Evolutionary conservation across 2,329 filamentous ascomycete species (phyloP).

Genomic region (Ploettnerulaceae sp.): DNA sequence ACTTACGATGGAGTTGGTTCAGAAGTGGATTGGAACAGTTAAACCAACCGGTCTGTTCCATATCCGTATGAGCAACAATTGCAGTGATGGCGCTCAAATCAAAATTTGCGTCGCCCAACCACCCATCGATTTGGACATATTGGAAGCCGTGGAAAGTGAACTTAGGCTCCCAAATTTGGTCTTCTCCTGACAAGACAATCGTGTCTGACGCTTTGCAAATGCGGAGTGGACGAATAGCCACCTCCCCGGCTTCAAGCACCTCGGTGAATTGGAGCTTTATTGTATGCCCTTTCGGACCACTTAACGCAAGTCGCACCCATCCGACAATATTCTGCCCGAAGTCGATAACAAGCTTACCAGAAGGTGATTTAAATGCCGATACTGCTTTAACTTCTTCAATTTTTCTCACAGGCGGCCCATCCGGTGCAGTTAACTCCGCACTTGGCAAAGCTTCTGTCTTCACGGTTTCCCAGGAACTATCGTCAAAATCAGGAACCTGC

Average conservation of each 20-base stretch:
- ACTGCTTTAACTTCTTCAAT: conserved; percentile 32
- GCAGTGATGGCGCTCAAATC: conserved; percentile 13
- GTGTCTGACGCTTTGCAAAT: conserved; percentile 36
- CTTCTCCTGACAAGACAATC: conserved; percentile 32
- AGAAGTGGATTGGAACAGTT: conserved; percentile 30
- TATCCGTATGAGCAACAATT: conserved; percentile 22
- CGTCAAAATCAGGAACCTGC: conserved; percentile 23
- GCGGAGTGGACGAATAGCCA: conserved; percentile 38
- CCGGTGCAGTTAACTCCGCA: conserved; percentile 32
- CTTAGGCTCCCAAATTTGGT: conserved; percentile 36
- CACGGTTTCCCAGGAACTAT: conserved; percentile 31
- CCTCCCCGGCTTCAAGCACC: conserved; percentile 40
- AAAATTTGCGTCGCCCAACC: conserved; percentile 4
- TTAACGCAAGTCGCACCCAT: conserved; percentile 38
- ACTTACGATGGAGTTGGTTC: conserved; percentile 39
- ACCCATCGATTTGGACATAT: conserved; percentile 31
- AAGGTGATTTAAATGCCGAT: conserved; percentile 33
- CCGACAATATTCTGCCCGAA: conserved; percentile 57
- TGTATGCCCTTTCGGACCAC: conserved; percentile 35
- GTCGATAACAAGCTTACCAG: conserved; percentile 45
- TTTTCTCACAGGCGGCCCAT: conserved; percentile 42
- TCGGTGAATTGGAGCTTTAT: conserved; percentile 42
- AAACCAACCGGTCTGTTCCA: conserved; percentile 23
- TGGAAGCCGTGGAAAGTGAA: conserved; percentile 47
- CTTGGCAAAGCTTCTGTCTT: conserved; percentile 35